These are phyloP conservation scores for Stagonosporopsis rhizophila DNA, from an alignment of 2,329 filamentous ascomycete genomes.

Conservation along the genomic window DNA sequence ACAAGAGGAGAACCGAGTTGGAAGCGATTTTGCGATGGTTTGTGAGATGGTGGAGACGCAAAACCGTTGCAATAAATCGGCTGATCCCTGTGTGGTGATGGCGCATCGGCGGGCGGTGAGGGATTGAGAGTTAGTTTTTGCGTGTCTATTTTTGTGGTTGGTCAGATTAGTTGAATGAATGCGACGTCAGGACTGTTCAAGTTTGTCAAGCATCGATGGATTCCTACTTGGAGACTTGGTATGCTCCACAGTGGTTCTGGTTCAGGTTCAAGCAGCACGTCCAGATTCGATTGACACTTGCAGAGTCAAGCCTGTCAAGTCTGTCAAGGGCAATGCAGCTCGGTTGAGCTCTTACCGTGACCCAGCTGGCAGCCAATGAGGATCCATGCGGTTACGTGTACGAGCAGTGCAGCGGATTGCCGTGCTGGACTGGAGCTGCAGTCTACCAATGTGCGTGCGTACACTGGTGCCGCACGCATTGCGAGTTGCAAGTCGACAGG, in stretches of 20 bases:
- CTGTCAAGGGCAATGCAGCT: too few species aligned
- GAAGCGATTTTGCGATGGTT: constrained; percentile 18
- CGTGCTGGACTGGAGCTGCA: background rate
- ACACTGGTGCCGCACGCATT: background rate
- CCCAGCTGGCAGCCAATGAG: constrained; percentile 5
- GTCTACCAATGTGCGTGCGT: background rate
- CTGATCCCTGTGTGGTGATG: constrained; percentile 16
- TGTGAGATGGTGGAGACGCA: constrained; percentile 21
- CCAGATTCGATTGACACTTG: too few species aligned
- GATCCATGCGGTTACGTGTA: background rate
- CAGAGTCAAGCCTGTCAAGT: too few species aligned
- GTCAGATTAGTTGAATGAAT: background rate
- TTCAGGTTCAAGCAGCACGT: background rate
- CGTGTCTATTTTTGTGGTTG: constrained; percentile 3
- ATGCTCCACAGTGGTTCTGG: background rate
- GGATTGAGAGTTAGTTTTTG: constrained; percentile 5
- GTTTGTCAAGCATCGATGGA: constrained; percentile 12
- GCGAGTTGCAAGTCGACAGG: background rate
- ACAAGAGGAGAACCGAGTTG: constrained; percentile 11
- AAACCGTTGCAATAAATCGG: constrained; percentile 20
- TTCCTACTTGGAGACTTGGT: background rate
- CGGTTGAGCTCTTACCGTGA: too few species aligned
- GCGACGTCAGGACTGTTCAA: constrained; percentile 9
- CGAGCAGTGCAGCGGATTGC: background rate
- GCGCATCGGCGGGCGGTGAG: constrained; percentile 22